A percentile compares a stretch with the other conserved stretches of the same genome.
Conservation (phyloP, 2,329 filamentous ascomycete species). For the Penicillium brasilianum region DNA sequence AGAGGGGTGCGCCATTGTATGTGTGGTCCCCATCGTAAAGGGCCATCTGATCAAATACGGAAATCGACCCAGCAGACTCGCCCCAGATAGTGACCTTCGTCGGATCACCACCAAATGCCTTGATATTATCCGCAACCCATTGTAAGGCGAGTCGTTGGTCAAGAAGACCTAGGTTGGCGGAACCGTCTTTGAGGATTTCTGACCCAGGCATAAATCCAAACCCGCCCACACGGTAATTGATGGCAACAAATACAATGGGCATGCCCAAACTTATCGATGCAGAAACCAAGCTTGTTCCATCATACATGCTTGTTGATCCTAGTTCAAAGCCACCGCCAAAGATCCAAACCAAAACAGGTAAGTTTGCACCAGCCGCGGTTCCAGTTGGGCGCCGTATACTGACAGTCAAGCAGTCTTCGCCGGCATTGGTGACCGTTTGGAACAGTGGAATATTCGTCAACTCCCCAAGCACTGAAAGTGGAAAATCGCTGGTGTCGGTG, state of each 20-base stretch:
- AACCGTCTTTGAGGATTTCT: conserved; percentile 69
- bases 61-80: conserved; percentile 73
- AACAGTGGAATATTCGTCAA: conserved; percentile 64
- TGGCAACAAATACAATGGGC: conserved; percentile 74
- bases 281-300: conserved; percentile 40
- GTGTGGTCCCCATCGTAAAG: conserved; percentile 73
- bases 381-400: conserved; percentile 65
- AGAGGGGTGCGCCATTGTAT: conserved; percentile 76
- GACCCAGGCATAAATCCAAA: conserved; percentile 76
- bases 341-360: conserved; percentile 74
- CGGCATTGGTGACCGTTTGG: conserved; percentile 58
- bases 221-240: conserved; percentile 77
- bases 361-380: conserved; percentile 58
- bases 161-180: conserved; percentile 71
- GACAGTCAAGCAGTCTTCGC: conserved; percentile 69
- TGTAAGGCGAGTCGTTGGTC: conserved; percentile 75
- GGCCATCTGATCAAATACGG: conserved; percentile 75
- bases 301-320: conserved; percentile 54
- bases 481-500: conserved; percentile 48
- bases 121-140: conserved; percentile 80
- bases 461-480: conserved; percentile 55
- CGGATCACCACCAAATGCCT: conserved; percentile 77
- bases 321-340: conserved; percentile 63
- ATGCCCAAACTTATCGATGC: conserved; percentile 57
- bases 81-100: conserved; percentile 81